Evolutionary conservation across 106 monocot species (phyloP).

Genomic region (Xerophyta viscosa): DNA sequence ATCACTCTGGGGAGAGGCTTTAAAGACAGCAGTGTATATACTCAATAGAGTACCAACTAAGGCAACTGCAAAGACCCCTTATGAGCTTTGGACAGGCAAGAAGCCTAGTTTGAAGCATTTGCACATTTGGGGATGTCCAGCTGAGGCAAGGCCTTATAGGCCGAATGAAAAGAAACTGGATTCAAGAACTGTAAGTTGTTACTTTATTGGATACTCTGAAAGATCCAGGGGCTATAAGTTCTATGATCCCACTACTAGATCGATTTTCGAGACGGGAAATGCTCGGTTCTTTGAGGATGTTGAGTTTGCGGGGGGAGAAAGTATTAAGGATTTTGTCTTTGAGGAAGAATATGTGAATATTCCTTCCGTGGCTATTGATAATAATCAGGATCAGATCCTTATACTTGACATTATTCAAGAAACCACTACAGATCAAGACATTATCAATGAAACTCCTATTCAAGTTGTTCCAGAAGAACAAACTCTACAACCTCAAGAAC

Average conservation of each 20-base stretch:
- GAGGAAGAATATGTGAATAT: not conserved
- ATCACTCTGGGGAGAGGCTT: not conserved
- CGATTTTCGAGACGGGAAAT: conserved; percentile 3
- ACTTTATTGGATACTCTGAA: conserved; percentile 1
- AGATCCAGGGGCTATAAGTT: not conserved
- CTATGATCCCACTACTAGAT: conserved; percentile 1
- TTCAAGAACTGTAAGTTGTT: not conserved
- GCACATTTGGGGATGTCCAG: conserved; percentile 5
- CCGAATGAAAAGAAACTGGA: conserved; percentile 4
- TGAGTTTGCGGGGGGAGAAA: not conserved
- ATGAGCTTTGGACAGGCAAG: conserved; percentile 1
- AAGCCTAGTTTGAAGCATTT: conserved; percentile 7
- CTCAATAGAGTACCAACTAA: conserved; percentile 6
- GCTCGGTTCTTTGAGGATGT: not conserved
- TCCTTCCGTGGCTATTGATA: not conserved
- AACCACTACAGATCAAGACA: not conserved
- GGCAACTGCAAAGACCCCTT: conserved; percentile 1
- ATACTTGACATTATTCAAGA: no score
- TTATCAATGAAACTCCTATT: not conserved
- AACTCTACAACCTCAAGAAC: not conserved
- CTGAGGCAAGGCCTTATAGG: not conserved
- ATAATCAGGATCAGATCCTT: no score
- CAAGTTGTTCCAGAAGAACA: not conserved
- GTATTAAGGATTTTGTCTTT: not conserved
- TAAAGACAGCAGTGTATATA: conserved; percentile 1